Conservation (phyloP, 495 filamentous ascomycete genomes). For the Talaromyces liani region DNA sequence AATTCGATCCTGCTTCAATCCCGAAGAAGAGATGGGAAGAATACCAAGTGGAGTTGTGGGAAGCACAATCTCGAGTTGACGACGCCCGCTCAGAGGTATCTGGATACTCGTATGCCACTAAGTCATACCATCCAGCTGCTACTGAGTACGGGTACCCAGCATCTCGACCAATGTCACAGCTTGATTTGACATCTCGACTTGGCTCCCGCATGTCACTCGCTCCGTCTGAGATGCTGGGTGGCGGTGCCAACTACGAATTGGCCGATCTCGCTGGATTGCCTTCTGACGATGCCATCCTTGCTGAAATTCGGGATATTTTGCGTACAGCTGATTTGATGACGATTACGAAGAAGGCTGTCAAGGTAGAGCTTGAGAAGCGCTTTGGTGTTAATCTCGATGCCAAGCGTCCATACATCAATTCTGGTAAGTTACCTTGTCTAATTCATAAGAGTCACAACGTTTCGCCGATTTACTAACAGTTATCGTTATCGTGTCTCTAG, state of each 20-base stretch:
- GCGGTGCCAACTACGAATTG: slow-evolving; percentile 49
- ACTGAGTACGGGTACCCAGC: slow-evolving; percentile 42
- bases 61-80: slow-evolving; percentile 72
- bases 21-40: slow-evolving; percentile 99
- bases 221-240: slow-evolving; percentile 63
- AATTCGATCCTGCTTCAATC: slow-evolving; percentile 89
- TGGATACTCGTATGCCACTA: slow-evolving; percentile 86
- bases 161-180: slow-evolving; percentile 67
- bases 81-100: slow-evolving; percentile 84
- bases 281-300: slow-evolving; percentile 79
- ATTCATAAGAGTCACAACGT: too few relatives aligned
- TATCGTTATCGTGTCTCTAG: slow-evolving; percentile 25
- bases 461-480: slow-evolving; percentile 24
- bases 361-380: slow-evolving; percentile 80
- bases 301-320: slow-evolving; percentile 91
- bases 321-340: slow-evolving; percentile 90
- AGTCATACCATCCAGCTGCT: slow-evolving; percentile 56
- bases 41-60: slow-evolving; percentile 95
- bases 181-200: slow-evolving; percentile 49
- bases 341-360: slow-evolving; percentile 97
- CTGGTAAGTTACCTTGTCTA: slow-evolving; percentile 50
- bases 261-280: slow-evolving; percentile 67
- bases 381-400: slow-evolving; percentile 77
- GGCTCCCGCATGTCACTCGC: slow-evolving; percentile 74
- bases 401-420: slow-evolving; percentile 86